Percentiles rank a stretch among this genome's conserved stretches.
Conservation (phyloP, 129 eudicot species). For the Arctium minus region DNA sequence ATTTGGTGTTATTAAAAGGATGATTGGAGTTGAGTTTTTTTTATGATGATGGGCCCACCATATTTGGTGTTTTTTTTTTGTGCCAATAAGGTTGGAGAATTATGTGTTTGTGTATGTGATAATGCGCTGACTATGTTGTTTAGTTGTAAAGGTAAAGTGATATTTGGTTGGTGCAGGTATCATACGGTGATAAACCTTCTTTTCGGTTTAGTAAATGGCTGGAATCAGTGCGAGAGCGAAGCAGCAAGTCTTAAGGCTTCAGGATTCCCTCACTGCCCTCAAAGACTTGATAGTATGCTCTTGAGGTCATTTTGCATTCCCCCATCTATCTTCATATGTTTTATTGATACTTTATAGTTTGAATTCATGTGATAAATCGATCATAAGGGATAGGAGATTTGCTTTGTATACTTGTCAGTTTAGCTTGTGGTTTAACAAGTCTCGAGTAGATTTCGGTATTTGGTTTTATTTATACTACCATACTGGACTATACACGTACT, state of each 20-base stretch:
- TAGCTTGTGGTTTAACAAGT: neutral
- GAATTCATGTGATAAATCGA: neutral
- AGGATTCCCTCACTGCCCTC: slow-evolving; percentile 72
- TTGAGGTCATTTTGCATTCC: slow-evolving; percentile 41
- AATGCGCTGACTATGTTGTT: neutral
- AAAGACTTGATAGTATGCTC: slow-evolving; percentile 49
- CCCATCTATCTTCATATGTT: neutral
- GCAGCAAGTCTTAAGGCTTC: slow-evolving; percentile 63
- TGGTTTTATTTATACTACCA: neutral
- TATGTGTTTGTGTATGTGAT: neutral
- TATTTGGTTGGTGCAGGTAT: slow-evolving; percentile 46
- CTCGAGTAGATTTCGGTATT: neutral
- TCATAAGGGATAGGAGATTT: neutral
- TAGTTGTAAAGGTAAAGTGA: slow-evolving; percentile 9
- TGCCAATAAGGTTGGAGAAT: too few species aligned
- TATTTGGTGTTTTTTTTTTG: too few species aligned
- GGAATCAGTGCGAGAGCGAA: slow-evolving; percentile 86
- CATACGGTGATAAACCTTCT: slow-evolving; percentile 89
- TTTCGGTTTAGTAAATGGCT: slow-evolving; percentile 83
- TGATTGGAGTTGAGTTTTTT: too few species aligned
- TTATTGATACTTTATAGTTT: neutral
- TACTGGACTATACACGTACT: neutral
- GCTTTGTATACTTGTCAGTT: neutral
- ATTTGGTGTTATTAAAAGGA: too few species aligned
- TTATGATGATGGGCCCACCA: too few species aligned